Base-by-base conservation (phyloP, 768 basidiomycete species). In the Suillus plorans region DNA sequence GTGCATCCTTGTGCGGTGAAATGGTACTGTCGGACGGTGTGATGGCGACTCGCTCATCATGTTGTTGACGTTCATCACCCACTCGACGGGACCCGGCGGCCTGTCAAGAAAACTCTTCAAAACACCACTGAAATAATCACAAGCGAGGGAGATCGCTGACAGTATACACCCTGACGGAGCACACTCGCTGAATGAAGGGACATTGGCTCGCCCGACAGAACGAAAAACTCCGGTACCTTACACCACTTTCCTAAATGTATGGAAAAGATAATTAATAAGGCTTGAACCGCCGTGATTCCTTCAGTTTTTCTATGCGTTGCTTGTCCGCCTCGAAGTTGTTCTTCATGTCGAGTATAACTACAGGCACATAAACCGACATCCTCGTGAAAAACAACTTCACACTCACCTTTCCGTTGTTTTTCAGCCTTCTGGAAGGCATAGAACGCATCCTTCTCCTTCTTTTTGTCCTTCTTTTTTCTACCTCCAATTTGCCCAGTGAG, bases 341-440 rank as follows among this genome's bases (percentile, higher is more conserved):
- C 73, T 91, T 91, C 41, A 89, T 78, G 65, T 86, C 80, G 65
- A 86, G 78, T 63, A 88, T 74, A 50, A 83, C 88, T 89, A 68
- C 31, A 67, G 18, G 59, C 62, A 8, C 49, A 37, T 20, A 18
- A 61, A 57, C 18, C 62, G 57, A 68, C 39, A 62, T 42, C 5
- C 69, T 8, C 69, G 59, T 39, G 34, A 22, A 13, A 64, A 44
- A 18, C 41, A 12, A 49, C 20, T 3, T 8, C 10, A 62, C 13
- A 37, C 82, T 62, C 64, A 95, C 95, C 89, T 76, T 89, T 85
- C 64, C 94, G 80, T 75, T 95, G 95, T 79, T 90, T 91, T 77
- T 95, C 95, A 57, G 89, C 90, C 72, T 89, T 87, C 76, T 97
- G 94, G 84, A 95, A 97, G 31, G 87, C 89, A 76, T 98, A 97